These are phyloP conservation scores for Aspergillus pseudonomiae DNA, from an alignment of 2,329 filamentous ascomycete genomes.

Conservation along the genomic window DNA sequence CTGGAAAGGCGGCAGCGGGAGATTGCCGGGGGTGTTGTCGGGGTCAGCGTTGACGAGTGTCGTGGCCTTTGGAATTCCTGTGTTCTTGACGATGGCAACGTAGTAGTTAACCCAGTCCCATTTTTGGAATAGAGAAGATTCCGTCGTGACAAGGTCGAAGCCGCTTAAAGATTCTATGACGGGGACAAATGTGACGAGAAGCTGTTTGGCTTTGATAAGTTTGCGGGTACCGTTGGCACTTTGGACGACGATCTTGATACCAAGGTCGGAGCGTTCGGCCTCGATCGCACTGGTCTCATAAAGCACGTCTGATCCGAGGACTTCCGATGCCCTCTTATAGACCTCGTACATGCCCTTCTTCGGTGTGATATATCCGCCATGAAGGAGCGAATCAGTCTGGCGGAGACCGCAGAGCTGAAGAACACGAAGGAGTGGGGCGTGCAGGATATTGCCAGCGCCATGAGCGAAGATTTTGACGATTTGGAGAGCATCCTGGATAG, in stretches of 20 bases:
- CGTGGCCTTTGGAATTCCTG: slow-evolving; percentile 36
- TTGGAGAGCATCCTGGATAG: slow-evolving; percentile 10
- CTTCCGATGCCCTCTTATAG: slow-evolving; percentile 25
- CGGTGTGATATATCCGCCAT: slow-evolving; percentile 21
- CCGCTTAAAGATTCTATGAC: slow-evolving; percentile 36
- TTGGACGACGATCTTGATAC: slow-evolving; percentile 31
- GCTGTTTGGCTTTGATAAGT: slow-evolving; percentile 39
- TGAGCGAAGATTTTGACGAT: slow-evolving; percentile 14
- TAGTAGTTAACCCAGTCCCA: slow-evolving; percentile 46
- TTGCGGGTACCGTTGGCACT: slow-evolving; percentile 27
- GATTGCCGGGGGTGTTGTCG: slow-evolving; percentile 27
- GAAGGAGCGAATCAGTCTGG: slow-evolving; percentile 20
- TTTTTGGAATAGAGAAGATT: slow-evolving; percentile 40
- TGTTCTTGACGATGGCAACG: slow-evolving; percentile 41
- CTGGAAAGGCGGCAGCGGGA: slow-evolving; percentile 26
- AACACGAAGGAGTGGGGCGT: slow-evolving; percentile 13
- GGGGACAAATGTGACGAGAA: slow-evolving; percentile 43
- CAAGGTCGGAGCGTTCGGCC: slow-evolving; percentile 19
- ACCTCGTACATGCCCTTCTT: slow-evolving; percentile 22
- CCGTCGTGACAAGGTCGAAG: slow-evolving; percentile 41
- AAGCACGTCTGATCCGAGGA: slow-evolving; percentile 30
- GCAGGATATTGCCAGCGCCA: slow-evolving; percentile 17
- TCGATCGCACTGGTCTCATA: slow-evolving; percentile 26
- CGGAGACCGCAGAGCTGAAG: slow-evolving; percentile 17
- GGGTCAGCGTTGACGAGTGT: slow-evolving; percentile 31